phyloP scores from a whole-genome alignment of 306 rosid genomes.

The Cotoneaster glaucophyllus region DNA sequence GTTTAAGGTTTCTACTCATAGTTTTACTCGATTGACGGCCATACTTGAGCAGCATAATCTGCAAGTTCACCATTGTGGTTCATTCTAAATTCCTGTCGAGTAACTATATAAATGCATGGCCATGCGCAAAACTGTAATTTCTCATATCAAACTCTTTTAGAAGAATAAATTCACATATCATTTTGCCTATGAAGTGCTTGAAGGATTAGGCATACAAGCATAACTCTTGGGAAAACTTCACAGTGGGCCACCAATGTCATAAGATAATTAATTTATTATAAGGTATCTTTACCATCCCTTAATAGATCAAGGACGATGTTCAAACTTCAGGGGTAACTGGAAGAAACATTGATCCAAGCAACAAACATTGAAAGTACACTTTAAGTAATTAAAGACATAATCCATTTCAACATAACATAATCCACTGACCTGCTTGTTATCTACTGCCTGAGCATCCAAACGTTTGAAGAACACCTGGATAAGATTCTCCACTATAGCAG shows the following conservation, averaged over 20 bases:
- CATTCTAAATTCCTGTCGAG: background rate
- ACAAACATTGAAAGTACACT: background rate
- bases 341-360: background rate
- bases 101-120: background rate
- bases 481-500: constrained; percentile 66
- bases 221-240: background rate
- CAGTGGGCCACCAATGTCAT: background rate
- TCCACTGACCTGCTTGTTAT: constrained; percentile 75
- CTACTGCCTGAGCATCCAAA: constrained; percentile 63
- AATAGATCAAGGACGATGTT: background rate
- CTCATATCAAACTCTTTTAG: background rate
- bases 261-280: background rate
- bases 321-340: background rate
- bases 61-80: background rate
- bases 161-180: background rate
- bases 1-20: background rate
- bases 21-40: background rate
- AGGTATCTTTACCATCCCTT: background rate
- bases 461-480: constrained; percentile 74
- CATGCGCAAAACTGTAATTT: background rate
- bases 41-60: background rate
- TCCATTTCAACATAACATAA: background rate
- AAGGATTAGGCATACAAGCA: background rate
- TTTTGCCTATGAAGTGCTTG: background rate
- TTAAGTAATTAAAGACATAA: background rate